Base-by-base conservation (phyloP, 352 stramenopile species). In the Albugo laibachii region DNA sequence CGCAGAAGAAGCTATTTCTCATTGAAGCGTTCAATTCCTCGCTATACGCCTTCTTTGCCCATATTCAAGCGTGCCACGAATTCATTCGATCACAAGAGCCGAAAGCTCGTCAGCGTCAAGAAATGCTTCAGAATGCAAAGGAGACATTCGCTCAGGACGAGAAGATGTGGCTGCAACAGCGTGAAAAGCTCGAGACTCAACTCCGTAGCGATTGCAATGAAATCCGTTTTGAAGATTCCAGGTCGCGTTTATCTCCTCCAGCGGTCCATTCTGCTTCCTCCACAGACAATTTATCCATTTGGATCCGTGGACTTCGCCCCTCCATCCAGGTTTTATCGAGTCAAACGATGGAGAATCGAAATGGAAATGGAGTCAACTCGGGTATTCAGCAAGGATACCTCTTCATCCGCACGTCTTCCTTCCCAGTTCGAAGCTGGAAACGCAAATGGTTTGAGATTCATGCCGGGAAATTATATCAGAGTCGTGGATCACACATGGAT, bases 361-460 rank as follows among this genome's bases (percentile, higher is more conserved):
- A 61, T 41, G 57, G 53, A 36, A 58, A 58, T 16, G 49, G 53
- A 14, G 60, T 55, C 20, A 10, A 20, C 16, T 34, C 38, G 16
- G 6, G 13, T 24, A 58, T 73, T 13, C 88, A 88, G 48, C 78
- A 92, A 50, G 78, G 78, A 2, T 92, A 85, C 56, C 50, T 92
- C 13, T 86, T 92, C 27, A 64, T 88, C n/a, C 78, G 78, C 38
- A 87, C 81, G 50, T 64, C 73, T 3, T 65, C 87, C 49, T 92
- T 92, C 55, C 75, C 78, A 31, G 62, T 75, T 5, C 63, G 77
- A 18, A 88, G 69, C 46, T 92, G 75, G 75, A 92, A 92, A 53
- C 67, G 78, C 12, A 65, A 72, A 3, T 92, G 78, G 78, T 92
- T 86, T 55, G 71, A 92, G 47, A 92, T 92, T 50, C 73, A 88